phyloP scores from a whole-genome alignment of 257 asterid genomes.

The Craterostigma plantagineum region DNA sequence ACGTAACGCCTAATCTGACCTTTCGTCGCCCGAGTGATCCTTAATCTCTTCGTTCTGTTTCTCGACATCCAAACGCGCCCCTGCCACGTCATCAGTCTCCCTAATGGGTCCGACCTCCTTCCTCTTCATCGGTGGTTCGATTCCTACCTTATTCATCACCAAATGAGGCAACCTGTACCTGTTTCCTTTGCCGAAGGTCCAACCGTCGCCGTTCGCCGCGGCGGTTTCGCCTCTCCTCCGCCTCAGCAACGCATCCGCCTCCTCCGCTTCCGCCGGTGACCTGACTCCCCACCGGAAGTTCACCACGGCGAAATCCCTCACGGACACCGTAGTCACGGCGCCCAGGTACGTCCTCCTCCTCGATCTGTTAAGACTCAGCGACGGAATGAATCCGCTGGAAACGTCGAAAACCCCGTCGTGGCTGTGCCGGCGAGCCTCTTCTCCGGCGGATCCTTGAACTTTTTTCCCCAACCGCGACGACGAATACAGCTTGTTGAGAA shows the following conservation, averaged over 20 bases:
- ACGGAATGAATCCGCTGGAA: conserved; percentile 21
- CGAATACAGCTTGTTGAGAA: conserved; percentile 43
- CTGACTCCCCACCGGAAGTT: conserved; percentile 86
- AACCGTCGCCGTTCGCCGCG: conserved; percentile 16
- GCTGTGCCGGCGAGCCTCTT: conserved; percentile 8
- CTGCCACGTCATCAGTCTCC: conserved; percentile 25
- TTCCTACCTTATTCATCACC: conserved; percentile 74
- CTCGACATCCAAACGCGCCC: conserved; percentile 57
- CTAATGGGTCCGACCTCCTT: conserved; percentile 16
- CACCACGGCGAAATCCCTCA: conserved; percentile 36
- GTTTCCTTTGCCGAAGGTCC: conserved; percentile 5
- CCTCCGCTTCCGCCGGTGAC: conserved; percentile 19
- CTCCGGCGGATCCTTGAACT: background rate
- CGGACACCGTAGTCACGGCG: conserved; percentile 54
- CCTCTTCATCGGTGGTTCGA: conserved; percentile 45
- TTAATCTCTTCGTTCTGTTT: conserved; percentile 29
- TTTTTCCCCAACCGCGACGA: conserved; percentile 15
- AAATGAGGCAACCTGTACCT: conserved; percentile 28
- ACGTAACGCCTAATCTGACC: too few relatives aligned
- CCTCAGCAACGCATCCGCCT: conserved; percentile 6
- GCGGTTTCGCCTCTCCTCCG: too few relatives aligned
- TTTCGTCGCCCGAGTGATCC: too few relatives aligned
- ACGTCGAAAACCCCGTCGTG: conserved; percentile 21
- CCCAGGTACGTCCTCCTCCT: conserved; percentile 32
- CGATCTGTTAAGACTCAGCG: conserved; percentile 6